Evolutionary conservation across 225 moss, liverwort and hornwort genomes (phyloP).

Genomic region (Marchantia polymorpha): DNA sequence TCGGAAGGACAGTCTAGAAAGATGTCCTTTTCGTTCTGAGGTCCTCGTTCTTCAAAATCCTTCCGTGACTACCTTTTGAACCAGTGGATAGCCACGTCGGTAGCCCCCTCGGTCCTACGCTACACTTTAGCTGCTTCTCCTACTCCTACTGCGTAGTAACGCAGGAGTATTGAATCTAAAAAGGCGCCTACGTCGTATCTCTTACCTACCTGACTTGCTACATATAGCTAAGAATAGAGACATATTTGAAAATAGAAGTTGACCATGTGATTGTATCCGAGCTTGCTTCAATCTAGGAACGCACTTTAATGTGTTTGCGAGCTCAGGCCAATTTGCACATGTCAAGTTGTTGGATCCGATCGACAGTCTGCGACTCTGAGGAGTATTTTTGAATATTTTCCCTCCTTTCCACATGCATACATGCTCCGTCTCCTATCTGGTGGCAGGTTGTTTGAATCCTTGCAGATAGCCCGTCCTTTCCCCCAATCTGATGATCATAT

Average conservation of each 20-base stretch:
- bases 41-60: conserved; percentile 1
- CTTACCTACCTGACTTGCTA: neutral
- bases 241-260: conserved; percentile 10
- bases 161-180: neutral
- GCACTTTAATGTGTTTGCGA: conserved; percentile 10
- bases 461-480: neutral
- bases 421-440: neutral
- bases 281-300: neutral
- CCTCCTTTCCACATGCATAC: neutral
- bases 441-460: neutral
- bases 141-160: neutral
- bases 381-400: neutral
- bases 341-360: neutral
- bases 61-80: neutral
- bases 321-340: conserved; percentile 2
- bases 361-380: neutral
- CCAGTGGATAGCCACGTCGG: neutral
- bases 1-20: neutral
- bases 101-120: neutral
- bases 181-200: neutral
- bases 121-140: neutral
- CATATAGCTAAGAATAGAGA: conserved; percentile 1
- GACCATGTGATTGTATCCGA: conserved; percentile 3
- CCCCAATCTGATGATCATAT: neutral
- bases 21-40: conserved; percentile 9